Base-by-base conservation (phyloP, 2,329 filamentous ascomycete genomes). In the Metarhizium sp. region DNA sequence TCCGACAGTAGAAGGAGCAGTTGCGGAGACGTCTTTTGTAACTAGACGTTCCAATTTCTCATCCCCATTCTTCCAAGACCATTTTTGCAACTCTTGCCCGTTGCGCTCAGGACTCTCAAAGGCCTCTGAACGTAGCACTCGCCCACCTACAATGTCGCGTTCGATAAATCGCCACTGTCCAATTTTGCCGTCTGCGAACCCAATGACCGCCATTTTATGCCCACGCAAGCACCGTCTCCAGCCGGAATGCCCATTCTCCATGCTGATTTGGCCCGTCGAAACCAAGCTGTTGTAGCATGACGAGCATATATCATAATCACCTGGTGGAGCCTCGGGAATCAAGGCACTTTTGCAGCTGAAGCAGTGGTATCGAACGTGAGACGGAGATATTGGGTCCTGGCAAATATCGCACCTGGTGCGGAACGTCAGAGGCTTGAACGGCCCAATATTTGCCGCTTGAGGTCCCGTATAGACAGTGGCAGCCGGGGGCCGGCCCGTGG, bases 231-330 rank as follows among this genome's bases (percentile, higher is more conserved):
- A 97, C 51, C 91, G 80, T 11, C 91, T 80, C 92, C 92, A 96
- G 3, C 92, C 92, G 11, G 77, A 78, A 4, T 84, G 78, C 0
- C 92, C 91, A 60, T 96, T 91, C 58, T 92, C 87, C 18, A 76
- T 73, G 55, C 82, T 84, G 59, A 96, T 85, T 49, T 82, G 82
- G 8, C 81, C 79, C 0, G 78, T 78, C 2, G 76, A 71, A 2
- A 88, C 79, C 7, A 92, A 77, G 50, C 79, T 80, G 51, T 79
- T 73, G 69, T 96, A 96, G 75, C 92, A 96, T 4, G 78, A 75
- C 18, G 78, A 78, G 71, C 92, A 96, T 50, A 96, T 81, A 62
- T 96, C 90, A 68, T 94, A 95, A 67, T 95, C 88, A n/a, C 91
- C 91, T 0, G 72, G 71, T 29, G 72, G 64, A 4, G 75, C 73